Evolutionary conservation across 225 moss, liverwort and hornwort genomes (phyloP).

Genomic region (Ulota crispa): DNA sequence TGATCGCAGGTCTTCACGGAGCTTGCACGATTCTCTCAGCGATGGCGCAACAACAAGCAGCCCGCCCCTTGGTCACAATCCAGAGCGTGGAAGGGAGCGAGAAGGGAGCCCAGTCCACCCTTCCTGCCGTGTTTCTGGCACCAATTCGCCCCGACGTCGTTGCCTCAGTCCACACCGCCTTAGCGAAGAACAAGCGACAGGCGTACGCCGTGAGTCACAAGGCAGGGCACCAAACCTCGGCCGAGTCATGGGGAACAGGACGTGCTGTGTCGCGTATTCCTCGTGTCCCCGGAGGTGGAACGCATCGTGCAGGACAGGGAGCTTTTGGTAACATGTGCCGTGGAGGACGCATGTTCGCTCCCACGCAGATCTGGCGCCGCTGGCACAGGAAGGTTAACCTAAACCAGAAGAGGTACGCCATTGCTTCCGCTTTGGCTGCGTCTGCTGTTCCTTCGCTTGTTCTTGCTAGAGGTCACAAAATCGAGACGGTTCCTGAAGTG

Average conservation of each 20-base stretch:
- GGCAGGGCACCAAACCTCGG: conserved; percentile 79
- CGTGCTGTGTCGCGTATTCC: conserved; percentile 86
- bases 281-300: conserved; percentile 78
- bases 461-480: conserved; percentile 65
- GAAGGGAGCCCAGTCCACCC: conserved; percentile 35
- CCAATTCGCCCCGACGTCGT: conserved; percentile 80
- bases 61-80: conserved; percentile 63
- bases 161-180: conserved; percentile 57
- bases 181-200: conserved; percentile 89
- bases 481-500: conserved; percentile 75
- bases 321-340: conserved; percentile 92
- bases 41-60: conserved; percentile 56
- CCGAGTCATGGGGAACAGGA: conserved; percentile 82
- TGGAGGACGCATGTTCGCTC: conserved; percentile 88
- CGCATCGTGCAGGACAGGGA: conserved; percentile 87
- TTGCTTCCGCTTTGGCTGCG: conserved; percentile 77
- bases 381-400: conserved; percentile 90
- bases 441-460: conserved; percentile 75
- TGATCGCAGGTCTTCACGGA: conserved; percentile 7
- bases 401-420: conserved; percentile 88
- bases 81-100: conserved; percentile 59
- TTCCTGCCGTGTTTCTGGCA: conserved; percentile 64
- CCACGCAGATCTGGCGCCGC: conserved; percentile 80
- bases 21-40: conserved; percentile 16
- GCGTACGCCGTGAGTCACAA: conserved; percentile 77